phyloP scores from a whole-genome alignment of 176 grass and related monocot genomes.

The Tuctoria greenei region DNA sequence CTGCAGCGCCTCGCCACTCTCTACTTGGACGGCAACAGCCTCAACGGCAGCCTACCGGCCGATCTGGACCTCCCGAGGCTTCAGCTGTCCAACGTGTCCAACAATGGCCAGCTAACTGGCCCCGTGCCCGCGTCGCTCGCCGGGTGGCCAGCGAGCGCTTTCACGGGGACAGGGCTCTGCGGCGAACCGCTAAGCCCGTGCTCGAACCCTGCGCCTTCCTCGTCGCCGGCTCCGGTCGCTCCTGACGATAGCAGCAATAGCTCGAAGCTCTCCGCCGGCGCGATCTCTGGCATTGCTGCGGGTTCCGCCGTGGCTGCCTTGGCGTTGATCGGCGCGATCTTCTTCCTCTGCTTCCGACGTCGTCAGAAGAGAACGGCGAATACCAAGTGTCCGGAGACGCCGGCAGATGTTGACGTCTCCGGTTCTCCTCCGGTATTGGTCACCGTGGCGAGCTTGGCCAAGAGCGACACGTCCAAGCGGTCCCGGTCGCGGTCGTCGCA shows the following conservation, averaged over 20 bases:
- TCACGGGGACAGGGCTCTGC: constrained; percentile 55
- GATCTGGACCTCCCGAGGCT: constrained; percentile 42
- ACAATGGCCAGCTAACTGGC: constrained; percentile 49
- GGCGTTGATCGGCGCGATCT: constrained; percentile 36
- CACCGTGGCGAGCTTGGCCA: constrained; percentile 15
- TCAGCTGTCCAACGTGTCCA: constrained; percentile 61
- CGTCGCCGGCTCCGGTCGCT: neutral
- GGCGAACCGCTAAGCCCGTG: constrained; percentile 48
- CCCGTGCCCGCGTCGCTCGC: constrained; percentile 52
- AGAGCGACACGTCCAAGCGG: neutral
- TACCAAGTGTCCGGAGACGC: constrained; percentile 9
- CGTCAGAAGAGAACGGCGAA: neutral
- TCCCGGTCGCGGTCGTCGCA: constrained; percentile 18
- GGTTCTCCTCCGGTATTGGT: constrained; percentile 21
- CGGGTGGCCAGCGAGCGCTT: constrained; percentile 22
- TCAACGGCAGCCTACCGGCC: constrained; percentile 52
- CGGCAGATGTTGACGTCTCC: constrained; percentile 14
- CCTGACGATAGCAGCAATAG: neutral
- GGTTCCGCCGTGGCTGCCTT: constrained; percentile 42
- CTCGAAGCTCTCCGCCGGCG: constrained; percentile 44
- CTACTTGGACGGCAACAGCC: constrained; percentile 47
- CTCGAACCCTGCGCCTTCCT: neutral
- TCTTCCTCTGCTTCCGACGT: constrained; percentile 38
- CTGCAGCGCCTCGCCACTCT: constrained; percentile 46
- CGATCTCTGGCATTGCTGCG: constrained; percentile 64